Conservation (phyloP, 495 filamentous ascomycete species). For the Coniosporium apollinis region DNA sequence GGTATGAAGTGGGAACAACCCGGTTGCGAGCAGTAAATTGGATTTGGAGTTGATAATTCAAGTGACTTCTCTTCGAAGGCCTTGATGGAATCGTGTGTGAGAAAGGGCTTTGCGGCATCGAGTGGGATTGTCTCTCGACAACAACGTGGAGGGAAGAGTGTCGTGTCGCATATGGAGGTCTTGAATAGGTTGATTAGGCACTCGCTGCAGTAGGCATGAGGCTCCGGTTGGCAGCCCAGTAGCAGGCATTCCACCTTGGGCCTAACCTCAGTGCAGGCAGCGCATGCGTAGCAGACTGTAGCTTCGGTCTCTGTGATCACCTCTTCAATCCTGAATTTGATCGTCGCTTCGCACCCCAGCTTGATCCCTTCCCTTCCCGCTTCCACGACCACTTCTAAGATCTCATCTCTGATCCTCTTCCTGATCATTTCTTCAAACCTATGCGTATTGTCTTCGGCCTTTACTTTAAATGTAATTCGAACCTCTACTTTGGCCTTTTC, state of each 20-base stretch:
- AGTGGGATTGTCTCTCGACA: conserved; percentile 27
- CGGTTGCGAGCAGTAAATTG: conserved; percentile 31
- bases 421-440: too few species aligned
- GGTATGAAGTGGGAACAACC: conserved; percentile 32
- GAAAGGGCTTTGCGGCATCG: conserved; percentile 14
- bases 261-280: too few species aligned
- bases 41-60: conserved; percentile 29
- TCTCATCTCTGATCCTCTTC: not conserved
- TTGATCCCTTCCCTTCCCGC: not conserved
- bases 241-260: too few species aligned
- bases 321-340: too few species aligned
- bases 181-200: conserved; percentile 29
- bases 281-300: too few species aligned
- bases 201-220: conserved; percentile 30
- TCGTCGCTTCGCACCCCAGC: not conserved
- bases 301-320: too few species aligned
- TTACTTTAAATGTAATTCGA: too few species aligned
- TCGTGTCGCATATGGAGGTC: conserved; percentile 27
- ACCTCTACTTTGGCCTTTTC: too few species aligned
- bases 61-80: conserved; percentile 25
- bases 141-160: conserved; percentile 36
- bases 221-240: not conserved
- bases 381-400: not conserved
- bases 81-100: conserved; percentile 16
- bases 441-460: too few species aligned